Base-by-base conservation (phyloP, 1,139 yeast genomes). In the Candida labiduridarum region DNA sequence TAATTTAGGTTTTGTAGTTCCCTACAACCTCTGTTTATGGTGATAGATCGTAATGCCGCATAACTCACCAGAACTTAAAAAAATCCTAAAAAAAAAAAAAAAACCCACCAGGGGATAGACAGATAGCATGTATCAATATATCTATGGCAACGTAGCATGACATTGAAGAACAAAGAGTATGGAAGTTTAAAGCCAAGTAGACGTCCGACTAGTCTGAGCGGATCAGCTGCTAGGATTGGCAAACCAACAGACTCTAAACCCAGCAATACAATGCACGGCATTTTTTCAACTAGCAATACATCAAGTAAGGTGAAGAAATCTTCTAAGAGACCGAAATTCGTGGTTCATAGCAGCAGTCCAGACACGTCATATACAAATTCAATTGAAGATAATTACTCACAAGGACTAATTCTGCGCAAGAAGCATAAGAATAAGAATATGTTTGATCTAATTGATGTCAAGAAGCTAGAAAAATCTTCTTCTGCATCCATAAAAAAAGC, bases 371-470 rank as follows among this genome's bases (percentile, higher is more conserved):
- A 25, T 25, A 25, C 8, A 2, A 25, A 7, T 25, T 25, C 29
- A 25, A 9, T 25, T 9, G 10, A 6, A 25, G 10, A 25, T 25
- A 4, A 4, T 25, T 25, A 25, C 29, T 25, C 29, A 8, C 10
- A 25, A 25, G 29, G 29, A 25, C 8, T 25, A 4, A 25, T 25
- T 8, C 29, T 25, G 29, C 29, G 29, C 3, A 25, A 25, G 29
- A 25, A 25, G 29, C 3, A 4, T 6, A 42, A 31, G 27, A 6
- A n/a, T n/a, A 31, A 12, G 3, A 34, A 44, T 15, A 29, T 34
- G 30, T 46, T 52, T 45, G 45, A 48, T 15, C 16, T 45, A 7
- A 47, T 50, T 2, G 43, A 50, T 43, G 22, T 50, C 15, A 22
- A 27, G 1, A 27, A 46, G 29, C 29, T 50, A 16, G 29, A 38